A percentile compares a stretch with the other conserved stretches of the same genome.
phyloP scores from a whole-genome alignment of 148 eudicot species.

The Cornus florida region DNA sequence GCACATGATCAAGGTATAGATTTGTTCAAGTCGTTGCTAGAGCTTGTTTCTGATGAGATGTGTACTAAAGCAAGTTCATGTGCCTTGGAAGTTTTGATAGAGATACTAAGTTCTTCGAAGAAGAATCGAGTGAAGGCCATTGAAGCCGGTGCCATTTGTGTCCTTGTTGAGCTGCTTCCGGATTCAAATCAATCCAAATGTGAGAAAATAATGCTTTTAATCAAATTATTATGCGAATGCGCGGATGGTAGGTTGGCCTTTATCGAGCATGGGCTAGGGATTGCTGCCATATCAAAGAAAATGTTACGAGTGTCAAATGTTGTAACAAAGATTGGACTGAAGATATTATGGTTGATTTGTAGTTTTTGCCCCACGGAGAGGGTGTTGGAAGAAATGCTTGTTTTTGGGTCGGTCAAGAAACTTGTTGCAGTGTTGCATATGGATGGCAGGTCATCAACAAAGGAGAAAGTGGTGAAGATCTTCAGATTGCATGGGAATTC shows the following conservation, averaged over 20 bases:
- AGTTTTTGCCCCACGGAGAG: conserved; percentile 38
- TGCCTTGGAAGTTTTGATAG: conserved; percentile 37
- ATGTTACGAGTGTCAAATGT: conserved; percentile 25
- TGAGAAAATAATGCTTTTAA: conserved; percentile 37
- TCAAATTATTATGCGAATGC: conserved; percentile 39
- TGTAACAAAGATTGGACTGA: conserved; percentile 40
- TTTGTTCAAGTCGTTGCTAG: conserved; percentile 47
- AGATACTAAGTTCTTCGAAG: conserved; percentile 33
- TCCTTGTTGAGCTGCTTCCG: conserved; percentile 47
- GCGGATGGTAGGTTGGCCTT: conserved; percentile 53
- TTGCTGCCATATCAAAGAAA: conserved; percentile 38
- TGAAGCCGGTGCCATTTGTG: conserved; percentile 47
- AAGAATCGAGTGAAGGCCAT: conserved; percentile 36
- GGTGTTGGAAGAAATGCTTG: conserved; percentile 49
- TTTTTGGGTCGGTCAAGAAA: conserved; percentile 45
- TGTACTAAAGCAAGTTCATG: conserved; percentile 39
- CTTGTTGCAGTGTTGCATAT: conserved; percentile 43
- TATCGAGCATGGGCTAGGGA: conserved; percentile 36
- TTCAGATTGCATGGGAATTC: conserved; percentile 38
- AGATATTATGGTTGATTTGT: conserved; percentile 41
- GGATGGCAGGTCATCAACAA: conserved; percentile 33
- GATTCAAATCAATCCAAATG: conserved; percentile 39
- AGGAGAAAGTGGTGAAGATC: conserved; percentile 36
- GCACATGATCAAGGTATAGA: conserved; percentile 39
- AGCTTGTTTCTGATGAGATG: conserved; percentile 46